Base-by-base conservation (phyloP, 2,329 filamentous ascomycete species). In the Hansfordia pulvinata region DNA sequence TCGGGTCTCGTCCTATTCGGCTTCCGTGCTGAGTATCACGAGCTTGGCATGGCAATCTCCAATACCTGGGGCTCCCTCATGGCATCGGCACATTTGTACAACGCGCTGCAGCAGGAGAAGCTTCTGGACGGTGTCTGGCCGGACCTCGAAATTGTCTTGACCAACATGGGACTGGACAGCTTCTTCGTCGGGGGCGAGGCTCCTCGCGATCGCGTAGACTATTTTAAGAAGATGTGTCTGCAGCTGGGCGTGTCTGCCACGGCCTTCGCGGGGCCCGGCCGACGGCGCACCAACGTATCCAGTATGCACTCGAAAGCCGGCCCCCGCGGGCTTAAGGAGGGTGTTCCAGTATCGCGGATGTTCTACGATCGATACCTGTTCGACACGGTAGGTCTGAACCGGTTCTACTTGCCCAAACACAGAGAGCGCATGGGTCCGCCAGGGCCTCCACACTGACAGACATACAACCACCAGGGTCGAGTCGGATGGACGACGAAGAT, bases 41-140 rank as follows among this genome's bases (percentile, higher is more conserved):
- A 55, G 2, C 6, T 43, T 0, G 45, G 56, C 2, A 34, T 58
- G 8, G 23, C 28, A 0, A 44, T 57, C 10, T 40, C 37, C 8
- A 49, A 52, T 24, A 48, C 48, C 2, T 62, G 49, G 50, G 53
- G 53, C 2, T 53, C 55, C 0, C 41, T 60, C 8, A 34, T 47
- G 8, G 52, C 44, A 23, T 34, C 45, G 1, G 34, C 32, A 2
- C 59, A 65, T 24, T 35, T 64, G 1, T 62, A 62, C 40, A 54
- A 58, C 25, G 55, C 57, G 2, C 27, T 53, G 2, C 22, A 25
- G 2, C 27, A 41, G 9, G 47, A 55, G 27, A 39, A 40, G 3
- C 27, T 51, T 2, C 14, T 53, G 1, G 6, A 21, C 1, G 4
- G 27, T 2, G 5, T 10, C 3, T 62, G 59, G 58, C 25, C 27